Conservation (phyloP, 2,329 filamentous ascomycete genomes). For the Trichoderma sp. region DNA sequence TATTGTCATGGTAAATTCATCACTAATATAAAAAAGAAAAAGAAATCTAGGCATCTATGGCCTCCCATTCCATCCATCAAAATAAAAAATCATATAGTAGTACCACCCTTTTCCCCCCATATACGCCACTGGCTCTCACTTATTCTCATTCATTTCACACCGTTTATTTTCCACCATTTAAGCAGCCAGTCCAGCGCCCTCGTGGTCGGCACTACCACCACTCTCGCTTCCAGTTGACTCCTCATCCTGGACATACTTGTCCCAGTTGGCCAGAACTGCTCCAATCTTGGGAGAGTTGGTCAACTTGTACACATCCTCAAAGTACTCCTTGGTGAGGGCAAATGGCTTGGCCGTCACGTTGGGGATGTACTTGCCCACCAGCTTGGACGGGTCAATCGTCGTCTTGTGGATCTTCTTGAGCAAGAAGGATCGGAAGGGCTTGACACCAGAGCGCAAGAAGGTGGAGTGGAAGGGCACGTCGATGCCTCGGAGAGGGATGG, state of each 20-base stretch:
- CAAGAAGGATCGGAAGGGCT: conserved; percentile 96
- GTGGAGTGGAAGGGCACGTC: conserved; percentile 99
- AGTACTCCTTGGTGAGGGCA: conserved; percentile 96
- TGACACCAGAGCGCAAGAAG: conserved; percentile 95
- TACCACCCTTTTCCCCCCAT: background rate
- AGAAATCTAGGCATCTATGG: background rate
- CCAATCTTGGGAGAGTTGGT: conserved; percentile 81
- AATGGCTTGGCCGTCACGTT: conserved; percentile 97
- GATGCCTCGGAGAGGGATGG: conserved; percentile 93
- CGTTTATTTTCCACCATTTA: conserved; percentile 25
- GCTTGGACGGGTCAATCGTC: conserved; percentile 92
- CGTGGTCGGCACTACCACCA: conserved; percentile 40
- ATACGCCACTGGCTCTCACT: background rate
- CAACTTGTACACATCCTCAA: conserved; percentile 95
- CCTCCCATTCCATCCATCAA: background rate
- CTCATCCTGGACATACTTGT: conserved; percentile 62
- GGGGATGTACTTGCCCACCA: conserved; percentile 98
- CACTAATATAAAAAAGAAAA: background rate
- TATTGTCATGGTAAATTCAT: background rate
- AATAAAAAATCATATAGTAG: background rate
- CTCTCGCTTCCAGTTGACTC: conserved; percentile 36
- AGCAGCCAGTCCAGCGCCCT: conserved; percentile 43
- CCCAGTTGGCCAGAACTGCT: conserved; percentile 82
- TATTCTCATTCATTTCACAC: background rate
- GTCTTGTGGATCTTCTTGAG: conserved; percentile 99